Conservation (phyloP, 225 moss, liverwort and hornwort species). For the Neckera pumila region DNA sequence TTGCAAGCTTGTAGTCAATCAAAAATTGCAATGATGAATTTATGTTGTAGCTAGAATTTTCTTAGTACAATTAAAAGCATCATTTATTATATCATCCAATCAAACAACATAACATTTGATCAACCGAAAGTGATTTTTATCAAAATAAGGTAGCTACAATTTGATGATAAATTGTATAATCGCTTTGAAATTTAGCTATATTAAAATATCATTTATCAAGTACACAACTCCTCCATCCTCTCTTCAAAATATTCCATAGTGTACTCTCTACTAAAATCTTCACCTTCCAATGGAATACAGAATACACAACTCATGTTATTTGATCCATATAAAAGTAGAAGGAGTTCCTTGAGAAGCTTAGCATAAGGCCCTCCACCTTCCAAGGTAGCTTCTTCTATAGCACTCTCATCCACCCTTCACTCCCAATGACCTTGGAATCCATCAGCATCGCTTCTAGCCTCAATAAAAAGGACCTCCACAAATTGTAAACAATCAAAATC, state of each 20-base stretch:
- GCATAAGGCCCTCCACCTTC: not conserved
- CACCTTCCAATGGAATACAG: not conserved
- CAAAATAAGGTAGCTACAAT: not conserved
- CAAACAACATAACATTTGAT: not conserved
- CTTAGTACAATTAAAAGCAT: not conserved
- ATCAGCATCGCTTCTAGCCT: rapidly evolving
- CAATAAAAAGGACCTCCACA: rapidly evolving
- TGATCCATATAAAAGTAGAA: not conserved
- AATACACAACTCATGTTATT: rapidly evolving
- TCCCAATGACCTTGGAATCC: rapidly evolving
- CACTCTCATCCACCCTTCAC: rapidly evolving
- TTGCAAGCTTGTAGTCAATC: too few species aligned
- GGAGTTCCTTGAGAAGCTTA: not conserved
- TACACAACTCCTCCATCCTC: not conserved
- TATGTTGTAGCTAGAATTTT: not conserved
- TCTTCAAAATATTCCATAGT: too few species aligned
- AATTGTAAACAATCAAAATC: not conserved
- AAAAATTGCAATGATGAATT: not conserved
- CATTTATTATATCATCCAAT: not conserved
- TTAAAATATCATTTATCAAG: not conserved
- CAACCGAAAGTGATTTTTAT: rapidly evolving
- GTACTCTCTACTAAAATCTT: too few species aligned
- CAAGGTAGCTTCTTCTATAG: rapidly evolving
- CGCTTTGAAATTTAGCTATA: not conserved
- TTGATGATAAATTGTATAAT: too few species aligned